Base-by-base conservation (phyloP, 2,329 filamentous ascomycete species). In the Lasiodiplodia sp. region DNA sequence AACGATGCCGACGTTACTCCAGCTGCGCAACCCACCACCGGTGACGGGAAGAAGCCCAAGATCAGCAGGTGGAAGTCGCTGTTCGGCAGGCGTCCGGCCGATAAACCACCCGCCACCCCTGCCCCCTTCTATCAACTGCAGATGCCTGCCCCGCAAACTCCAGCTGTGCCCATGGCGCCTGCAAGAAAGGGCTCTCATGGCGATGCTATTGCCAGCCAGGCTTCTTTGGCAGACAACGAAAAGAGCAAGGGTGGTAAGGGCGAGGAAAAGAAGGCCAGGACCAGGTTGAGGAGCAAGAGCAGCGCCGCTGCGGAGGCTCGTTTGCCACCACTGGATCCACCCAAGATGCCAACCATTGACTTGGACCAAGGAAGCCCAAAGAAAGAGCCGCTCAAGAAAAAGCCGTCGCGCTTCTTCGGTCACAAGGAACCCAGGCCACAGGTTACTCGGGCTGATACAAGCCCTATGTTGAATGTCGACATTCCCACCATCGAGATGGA, bases 401-500 rank as follows among this genome's bases (percentile, higher is more conserved):
- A 64, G 31, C 44, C 60, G 16, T 64, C 60, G 2, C 47, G 60
- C 6, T 64, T 64, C 23, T 69, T 69, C 23, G 63, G 69, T 49
- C 53, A 69, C 21, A 58, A 56, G 6, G 70, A 72, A 28, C 64
- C 67, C 31, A 23, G 62, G n/a, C 60, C 60, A 6, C 60, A 52
- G 47, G 5, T 64, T 12, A 11, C 25, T 5, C 56, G 67, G 10
- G 67, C 49, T 12, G 69, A 68, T 8, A 72, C 69, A 16, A 78
- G 72, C 23, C 79, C 78, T 2, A 73, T 81, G 49, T 82, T 97
- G 23, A 86, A 94, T 73, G 86, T 97, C 18, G 88, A 94, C 65
- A 96, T 97, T 68, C 94, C 95, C 0, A 87, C 87, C 62, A 86
- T 92, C 67, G 88, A 91, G 71, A 85, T 98, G 85, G 95, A 97